Evolutionary conservation across 2,329 filamentous ascomycete species (phyloP), one percentile per base, ranked within the genome.

Genomic region (Alternaria metachromatica): DNA sequence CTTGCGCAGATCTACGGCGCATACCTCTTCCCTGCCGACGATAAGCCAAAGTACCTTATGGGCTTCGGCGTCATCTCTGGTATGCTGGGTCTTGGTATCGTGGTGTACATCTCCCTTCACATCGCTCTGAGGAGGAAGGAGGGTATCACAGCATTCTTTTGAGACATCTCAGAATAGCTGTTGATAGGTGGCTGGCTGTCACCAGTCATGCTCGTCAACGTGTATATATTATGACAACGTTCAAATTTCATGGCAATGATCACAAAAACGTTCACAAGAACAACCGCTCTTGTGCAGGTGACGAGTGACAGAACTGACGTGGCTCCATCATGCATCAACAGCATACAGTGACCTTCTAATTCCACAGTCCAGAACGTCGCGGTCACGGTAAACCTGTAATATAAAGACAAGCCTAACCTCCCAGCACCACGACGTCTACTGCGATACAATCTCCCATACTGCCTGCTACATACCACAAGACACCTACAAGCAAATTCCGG

Each of bases 1-100:
- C 71, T 87, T 11, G 84, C 85, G 0, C 84, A 86, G 64, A 87
- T 88, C 18, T 88, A 87, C 63, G 86, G 86, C 10, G 81, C 84
- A 0, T 72, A 87, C 65, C 68, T 88, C 3, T 88, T 87, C 73
- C 86, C 86, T 0, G 72, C 74, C 0, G 67, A 77, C 0, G 84
- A 87, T 58, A 75, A 76, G 20, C 85, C 86, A 0, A 84, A 86
- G 62, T 79, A 79, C 18, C 70, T 77, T 5, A 71, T 76, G 67
- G 77, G 77, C 6, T 80, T 80, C 67, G 56, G 60, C 4, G 60
- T 63, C 33, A 63, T 63, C 25, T 60, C 56, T 8, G 77, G 70
- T 0, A 77, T 80, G 76, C 55, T 78, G 30, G 76, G 74, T 1
- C 67, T 79, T 21, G 76, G 77, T 20, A 67, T 74, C 20, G 54